Evolutionary conservation across 495 filamentous ascomycete species (phyloP), one percentile per base, ranked within the genome.

Genomic region (Neurospora hispaniola): DNA sequence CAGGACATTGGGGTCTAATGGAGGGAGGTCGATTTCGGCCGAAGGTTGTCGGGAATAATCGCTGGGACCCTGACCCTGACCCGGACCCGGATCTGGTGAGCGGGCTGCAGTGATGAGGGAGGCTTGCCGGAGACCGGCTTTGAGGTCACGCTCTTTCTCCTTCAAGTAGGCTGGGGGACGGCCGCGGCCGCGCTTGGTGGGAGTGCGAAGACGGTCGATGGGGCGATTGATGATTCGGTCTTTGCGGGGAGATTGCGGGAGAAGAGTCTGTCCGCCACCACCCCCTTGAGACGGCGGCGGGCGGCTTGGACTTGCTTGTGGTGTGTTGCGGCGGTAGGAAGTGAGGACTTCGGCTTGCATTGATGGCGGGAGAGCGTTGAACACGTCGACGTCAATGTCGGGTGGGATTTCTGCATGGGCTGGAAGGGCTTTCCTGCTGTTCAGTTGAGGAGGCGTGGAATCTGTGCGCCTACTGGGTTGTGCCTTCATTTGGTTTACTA

Each of bases 331-430:
- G 18, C 80, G 78, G 78, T 97, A 96, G 70, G 90, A 90, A 5
- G 86, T 88, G 8, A 95, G 82, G 10, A 97, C 84, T 78, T 97
- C 94, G 23, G 90, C 88, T 72, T 93, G 90, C 75, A 98, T 88
- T 73, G 96, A 93, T 59, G 91, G 90, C 1, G 94, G 94, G 7
- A 98, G 84, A 2, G 92, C 92, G 42, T 89, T 86, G 71, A 97
- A 88, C 14, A 89, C 88, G 69, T 93, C 91, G 1, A 87, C 89
- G 77, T 95, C 92, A 31, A 94, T 79, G 74, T 93, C 88, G 2
- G 80, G 78, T 4, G 82, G 84, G 12, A 85, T 81, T 5, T 79
- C 80, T 27, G 12, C 27, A 31, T 18, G 14, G 7, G 9, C 14
- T 6, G 48, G 54, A 27, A 18, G 27, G 6, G 27, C 12, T 66